Evolutionary conservation across 129 eudicot genomes (phyloP), one percentile per base, ranked within the genome.

Genomic region (Escallonia herrerae): DNA sequence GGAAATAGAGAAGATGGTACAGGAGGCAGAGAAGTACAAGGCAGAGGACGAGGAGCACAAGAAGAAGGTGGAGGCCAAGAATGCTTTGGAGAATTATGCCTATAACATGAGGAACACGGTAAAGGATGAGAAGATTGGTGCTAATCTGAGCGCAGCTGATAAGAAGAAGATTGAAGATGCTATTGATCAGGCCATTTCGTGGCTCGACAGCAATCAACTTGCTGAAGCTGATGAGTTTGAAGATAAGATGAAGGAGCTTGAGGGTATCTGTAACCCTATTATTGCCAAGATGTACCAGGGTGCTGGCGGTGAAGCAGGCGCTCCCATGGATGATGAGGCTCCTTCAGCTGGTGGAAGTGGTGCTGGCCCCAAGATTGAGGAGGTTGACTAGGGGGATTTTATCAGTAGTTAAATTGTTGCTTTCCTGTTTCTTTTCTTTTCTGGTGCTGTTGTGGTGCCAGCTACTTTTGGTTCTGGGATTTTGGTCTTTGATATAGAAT

Each of bases 241-340:
- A 22, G 65, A 60, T 40, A 60, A 60, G 50, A 60, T 60, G 65
- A 60, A 60, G 49, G 65, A 60, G 49, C 65, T 60, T 12, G 65
- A 60, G 46, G 15, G 65, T n/a, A 9, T 60, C 8, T 60, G 65
- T 44, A 60, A 60, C 33, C 65, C 65, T 2, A 60, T 60, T 3
- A 60, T 60, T 41, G 65, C 65, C 3, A 60, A 60, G 65, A 60
- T 60, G 65, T 60, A 60, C 7, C 65, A 60, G 65, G 65, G 65
- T 39, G 65, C 14, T 8, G 65, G 14, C 12, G 65, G 47, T 4
- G 33, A 22, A 22, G 33, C 22, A 5, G 65, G 44, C 22, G 46
- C n/a, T 8, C 48, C 22, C 15, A 60, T 60, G 65, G 65, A 11
- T 60, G 65, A 60, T 3, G 65, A 60, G 40, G 45, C 44, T 3